These are phyloP conservation scores for Vitis hybrid DNA, from an alignment of 177 flowering plant genomes.

Conservation along the genomic window DNA sequence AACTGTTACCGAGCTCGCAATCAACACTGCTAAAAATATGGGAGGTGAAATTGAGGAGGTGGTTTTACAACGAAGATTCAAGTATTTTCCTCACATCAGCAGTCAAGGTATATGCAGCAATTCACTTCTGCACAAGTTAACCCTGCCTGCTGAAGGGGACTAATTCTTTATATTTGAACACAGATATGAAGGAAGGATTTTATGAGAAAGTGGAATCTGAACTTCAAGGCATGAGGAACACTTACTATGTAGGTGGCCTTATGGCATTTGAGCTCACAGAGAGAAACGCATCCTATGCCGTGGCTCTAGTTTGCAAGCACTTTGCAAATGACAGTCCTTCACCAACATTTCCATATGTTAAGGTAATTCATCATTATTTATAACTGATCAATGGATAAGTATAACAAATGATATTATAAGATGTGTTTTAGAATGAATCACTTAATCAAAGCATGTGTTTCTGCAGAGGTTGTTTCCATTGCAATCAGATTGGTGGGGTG, in stretches of 20 bases:
- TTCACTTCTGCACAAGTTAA: neutral
- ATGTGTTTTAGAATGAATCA: neutral
- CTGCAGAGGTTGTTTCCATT: constrained; percentile 60
- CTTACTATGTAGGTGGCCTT: constrained; percentile 77
- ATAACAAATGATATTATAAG: neutral
- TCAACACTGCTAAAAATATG: constrained; percentile 44
- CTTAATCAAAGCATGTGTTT: constrained; percentile 9
- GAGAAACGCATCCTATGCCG: constrained; percentile 75
- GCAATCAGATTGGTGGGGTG: constrained; percentile 16
- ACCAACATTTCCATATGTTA: constrained; percentile 62
- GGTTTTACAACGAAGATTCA: constrained; percentile 64
- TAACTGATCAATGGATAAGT: too few species aligned
- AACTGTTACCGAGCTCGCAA: constrained; percentile 48
- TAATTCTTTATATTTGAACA: constrained; percentile 17
- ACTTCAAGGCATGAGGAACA: constrained; percentile 66
- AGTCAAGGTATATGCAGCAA: constrained; percentile 53
- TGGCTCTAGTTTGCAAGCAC: constrained; percentile 63
- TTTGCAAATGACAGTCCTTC: constrained; percentile 46
- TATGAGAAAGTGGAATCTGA: constrained; percentile 64
- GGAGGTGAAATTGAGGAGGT: constrained; percentile 61
- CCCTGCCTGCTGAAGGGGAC: neutral
- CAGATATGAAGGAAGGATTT: constrained; percentile 78
- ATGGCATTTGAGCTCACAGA: constrained; percentile 88
- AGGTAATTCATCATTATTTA: constrained; percentile 34
- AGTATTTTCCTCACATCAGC: constrained; percentile 74